A percentile compares a stretch with the other conserved stretches of the same genome.
These are phyloP conservation scores for Mycosphaerelloides madeirae DNA, from an alignment of 2,329 filamentous ascomycete species.

Conservation along the genomic window DNA sequence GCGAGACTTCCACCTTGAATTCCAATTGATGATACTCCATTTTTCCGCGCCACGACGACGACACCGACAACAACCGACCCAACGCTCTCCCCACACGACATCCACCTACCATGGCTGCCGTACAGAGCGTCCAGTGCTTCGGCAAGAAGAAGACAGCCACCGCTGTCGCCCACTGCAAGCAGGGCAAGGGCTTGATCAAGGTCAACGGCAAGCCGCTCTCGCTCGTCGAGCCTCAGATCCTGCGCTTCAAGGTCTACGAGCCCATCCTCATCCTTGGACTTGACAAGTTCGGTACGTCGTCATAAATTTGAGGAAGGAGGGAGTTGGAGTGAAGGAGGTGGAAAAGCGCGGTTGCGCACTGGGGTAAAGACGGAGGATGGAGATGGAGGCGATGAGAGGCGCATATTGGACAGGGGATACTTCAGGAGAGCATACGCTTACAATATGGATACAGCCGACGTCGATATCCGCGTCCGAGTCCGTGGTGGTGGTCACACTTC, in stretches of 20 bases:
- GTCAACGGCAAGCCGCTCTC: slow-evolving; percentile 95
- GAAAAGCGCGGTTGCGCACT: slow-evolving; percentile 1
- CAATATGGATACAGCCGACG: slow-evolving; percentile 52
- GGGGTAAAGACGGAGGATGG: slow-evolving; percentile 3
- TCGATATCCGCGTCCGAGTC: slow-evolving; percentile 97
- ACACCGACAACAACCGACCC: neutral
- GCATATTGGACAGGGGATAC: slow-evolving; percentile 4
- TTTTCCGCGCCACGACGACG: slow-evolving; percentile 9
- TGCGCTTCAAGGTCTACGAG: slow-evolving; percentile 99
- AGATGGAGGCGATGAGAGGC: neutral
- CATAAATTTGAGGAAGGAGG: slow-evolving; percentile 1
- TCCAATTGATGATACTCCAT: neutral
- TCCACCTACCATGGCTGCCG: slow-evolving; percentile 60
- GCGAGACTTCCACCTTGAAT: neutral
- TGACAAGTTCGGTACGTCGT: slow-evolving; percentile 75
- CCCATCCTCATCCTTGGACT: slow-evolving; percentile 93
- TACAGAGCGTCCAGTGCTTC: slow-evolving; percentile 75
- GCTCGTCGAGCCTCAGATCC: slow-evolving; percentile 91
- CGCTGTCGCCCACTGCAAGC: slow-evolving; percentile 91
- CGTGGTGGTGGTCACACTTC: slow-evolving; percentile 96
- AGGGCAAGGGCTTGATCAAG: slow-evolving; percentile 88
- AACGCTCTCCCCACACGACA: slow-evolving; percentile 6
- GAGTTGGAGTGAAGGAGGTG: neutral
- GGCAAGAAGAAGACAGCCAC: slow-evolving; percentile 70
- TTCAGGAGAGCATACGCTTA: slow-evolving; percentile 17